Evolutionary conservation across 2,329 filamentous ascomycete genomes (phyloP).

Genomic region (Grosmannia clavigera): DNA sequence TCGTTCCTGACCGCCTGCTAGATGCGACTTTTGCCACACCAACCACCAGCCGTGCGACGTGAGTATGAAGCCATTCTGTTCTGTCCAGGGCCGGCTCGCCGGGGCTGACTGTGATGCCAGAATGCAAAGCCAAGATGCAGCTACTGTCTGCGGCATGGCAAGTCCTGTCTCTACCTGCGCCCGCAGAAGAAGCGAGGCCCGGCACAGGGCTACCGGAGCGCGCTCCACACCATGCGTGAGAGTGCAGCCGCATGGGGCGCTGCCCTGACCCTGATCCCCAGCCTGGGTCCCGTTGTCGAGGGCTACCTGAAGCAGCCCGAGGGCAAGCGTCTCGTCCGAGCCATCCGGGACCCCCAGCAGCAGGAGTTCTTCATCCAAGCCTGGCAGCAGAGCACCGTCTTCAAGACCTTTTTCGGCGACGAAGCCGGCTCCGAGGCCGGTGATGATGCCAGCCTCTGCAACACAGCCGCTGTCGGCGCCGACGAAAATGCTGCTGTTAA

Average conservation of each 20-base stretch:
- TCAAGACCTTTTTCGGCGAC: slow-evolving; percentile 16
- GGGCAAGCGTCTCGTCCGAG: slow-evolving; percentile 18
- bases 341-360: slow-evolving; percentile 23
- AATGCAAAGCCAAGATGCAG: slow-evolving; percentile 33
- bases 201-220: slow-evolving; percentile 25
- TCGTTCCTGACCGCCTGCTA: slow-evolving; percentile 10
- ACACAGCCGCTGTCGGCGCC: background rate
- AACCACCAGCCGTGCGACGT: slow-evolving; percentile 34
- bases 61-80: background rate
- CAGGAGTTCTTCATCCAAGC: slow-evolving; percentile 23
- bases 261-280: slow-evolving; percentile 22
- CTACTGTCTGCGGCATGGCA: slow-evolving; percentile 28
- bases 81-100: background rate
- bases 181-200: slow-evolving; percentile 26
- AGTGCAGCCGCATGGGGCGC: slow-evolving; percentile 26
- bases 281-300: slow-evolving; percentile 23
- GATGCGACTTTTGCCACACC: slow-evolving; percentile 34
- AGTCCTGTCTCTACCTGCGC: slow-evolving; percentile 24
- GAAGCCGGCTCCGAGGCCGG: background rate
- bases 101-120: background rate
- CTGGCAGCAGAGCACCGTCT: slow-evolving; percentile 24
- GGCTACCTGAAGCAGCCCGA: slow-evolving; percentile 20
- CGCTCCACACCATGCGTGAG: slow-evolving; percentile 26
- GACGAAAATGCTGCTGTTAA: background rate
- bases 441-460: background rate